Conservation (phyloP, 345 rosid species). For the Rhodamnia rubescens region DNA sequence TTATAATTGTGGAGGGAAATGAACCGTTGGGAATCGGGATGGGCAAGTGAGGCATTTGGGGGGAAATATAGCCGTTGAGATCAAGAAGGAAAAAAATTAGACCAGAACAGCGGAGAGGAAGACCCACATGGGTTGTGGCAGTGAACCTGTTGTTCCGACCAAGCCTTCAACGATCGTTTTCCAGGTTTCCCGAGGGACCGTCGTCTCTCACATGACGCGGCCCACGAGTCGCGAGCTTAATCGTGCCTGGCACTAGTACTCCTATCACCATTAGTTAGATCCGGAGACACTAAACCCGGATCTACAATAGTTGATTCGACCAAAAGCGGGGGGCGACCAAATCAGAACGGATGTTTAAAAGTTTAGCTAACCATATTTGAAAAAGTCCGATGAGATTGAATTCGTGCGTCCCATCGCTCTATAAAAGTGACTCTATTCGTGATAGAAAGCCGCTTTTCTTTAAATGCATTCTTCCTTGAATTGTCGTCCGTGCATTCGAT, state of each 20-base stretch:
- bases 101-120: not conserved
- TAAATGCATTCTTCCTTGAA: not conserved
- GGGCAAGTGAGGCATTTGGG: not conserved
- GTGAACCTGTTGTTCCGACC: not conserved
- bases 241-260: not conserved
- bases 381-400: not conserved
- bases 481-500: not conserved
- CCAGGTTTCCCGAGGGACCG: not conserved
- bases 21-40: constrained; percentile 47
- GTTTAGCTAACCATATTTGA: not conserved
- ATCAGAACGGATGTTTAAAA: accelerated
- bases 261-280: not conserved
- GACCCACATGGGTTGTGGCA: not conserved
- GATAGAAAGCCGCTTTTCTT: not conserved
- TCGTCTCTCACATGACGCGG: not conserved
- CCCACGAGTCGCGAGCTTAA: not conserved
- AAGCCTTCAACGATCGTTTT: not conserved
- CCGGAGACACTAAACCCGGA: not conserved
- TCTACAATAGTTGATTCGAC: not conserved
- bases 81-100: not conserved
- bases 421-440: not conserved
- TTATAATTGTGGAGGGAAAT: constrained; percentile 11
- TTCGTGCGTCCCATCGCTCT: too few species aligned
- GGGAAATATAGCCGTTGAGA: constrained; percentile 41
- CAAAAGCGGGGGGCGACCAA: not conserved